These are phyloP conservation scores for Cenchrus americanus DNA, from an alignment of 176 grass and related monocot species.

Conservation along the genomic window DNA sequence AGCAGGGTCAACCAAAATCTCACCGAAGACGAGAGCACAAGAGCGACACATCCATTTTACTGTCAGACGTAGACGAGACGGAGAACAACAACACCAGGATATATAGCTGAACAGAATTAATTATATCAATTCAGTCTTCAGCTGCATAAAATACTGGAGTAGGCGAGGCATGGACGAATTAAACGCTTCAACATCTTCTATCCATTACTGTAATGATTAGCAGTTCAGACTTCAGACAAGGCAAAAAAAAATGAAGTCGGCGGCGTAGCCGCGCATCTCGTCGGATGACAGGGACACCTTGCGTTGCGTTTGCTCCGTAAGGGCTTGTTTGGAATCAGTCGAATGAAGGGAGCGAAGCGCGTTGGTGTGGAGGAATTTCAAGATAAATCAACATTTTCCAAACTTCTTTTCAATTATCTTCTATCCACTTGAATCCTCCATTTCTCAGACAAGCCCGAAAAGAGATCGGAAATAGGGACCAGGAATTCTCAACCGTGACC, in stretches of 20 bases:
- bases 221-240: not conserved
- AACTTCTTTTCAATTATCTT: no score
- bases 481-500: conserved; percentile 10
- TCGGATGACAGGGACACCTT: conserved; percentile 11
- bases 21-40: not conserved
- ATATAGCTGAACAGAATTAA: not conserved
- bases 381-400: no score
- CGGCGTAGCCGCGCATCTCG: not conserved
- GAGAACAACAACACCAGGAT: not conserved
- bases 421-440: no score
- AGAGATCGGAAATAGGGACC: not conserved
- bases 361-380: no score
- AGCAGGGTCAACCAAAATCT: not conserved
- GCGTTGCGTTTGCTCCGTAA: no score
- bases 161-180: not conserved
- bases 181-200: not conserved
- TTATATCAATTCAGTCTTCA: not conserved
- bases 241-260: not conserved
- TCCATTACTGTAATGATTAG: not conserved
- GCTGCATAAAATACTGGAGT: not conserved
- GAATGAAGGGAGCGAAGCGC: no score
- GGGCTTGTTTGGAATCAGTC: no score
- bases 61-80: not conserved
- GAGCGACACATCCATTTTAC: not conserved
- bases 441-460: no score